A percentile compares a stretch with the other conserved stretches of the same genome.
Conservation (phyloP, 768 basidiomycete species). For the Boletus barrowsii region DNA sequence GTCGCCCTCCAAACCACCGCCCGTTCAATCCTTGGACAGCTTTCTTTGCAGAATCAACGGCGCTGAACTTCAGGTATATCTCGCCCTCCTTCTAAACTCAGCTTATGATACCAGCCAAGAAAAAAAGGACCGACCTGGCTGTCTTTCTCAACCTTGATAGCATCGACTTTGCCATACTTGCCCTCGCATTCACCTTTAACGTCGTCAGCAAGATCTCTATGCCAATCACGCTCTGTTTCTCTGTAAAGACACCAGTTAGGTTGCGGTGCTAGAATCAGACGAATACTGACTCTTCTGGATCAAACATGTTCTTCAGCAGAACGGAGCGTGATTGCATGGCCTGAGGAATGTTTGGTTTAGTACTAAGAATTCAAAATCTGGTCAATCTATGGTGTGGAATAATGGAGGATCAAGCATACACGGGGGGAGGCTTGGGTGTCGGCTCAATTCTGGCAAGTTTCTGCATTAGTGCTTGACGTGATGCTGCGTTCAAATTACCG, state of each 20-base stretch:
- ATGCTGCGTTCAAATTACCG: constrained; percentile 96
- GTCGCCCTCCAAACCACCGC: constrained; percentile 94
- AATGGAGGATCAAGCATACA: constrained; percentile 43
- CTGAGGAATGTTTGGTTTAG: constrained; percentile 77
- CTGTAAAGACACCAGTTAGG: constrained; percentile 38
- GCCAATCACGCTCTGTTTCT: constrained; percentile 96
- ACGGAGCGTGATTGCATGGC: constrained; percentile 88
- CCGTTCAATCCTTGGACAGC: constrained; percentile 91
- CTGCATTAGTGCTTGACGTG: constrained; percentile 99
- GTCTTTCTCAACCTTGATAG: constrained; percentile 92
- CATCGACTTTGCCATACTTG: constrained; percentile 84
- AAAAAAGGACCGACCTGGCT: constrained; percentile 64
- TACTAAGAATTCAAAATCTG: constrained; percentile 37
- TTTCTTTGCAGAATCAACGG: constrained; percentile 74
- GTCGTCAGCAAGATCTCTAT: constrained; percentile 92
- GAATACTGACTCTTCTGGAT: constrained; percentile 84
- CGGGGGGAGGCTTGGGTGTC: constrained; percentile 53
- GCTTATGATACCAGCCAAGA: background rate
- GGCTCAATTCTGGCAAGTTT: constrained; percentile 97
- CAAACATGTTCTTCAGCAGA: constrained; percentile 92
- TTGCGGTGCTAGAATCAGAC: background rate
- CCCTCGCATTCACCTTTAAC: constrained; percentile 91
- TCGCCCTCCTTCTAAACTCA: constrained; percentile 65
- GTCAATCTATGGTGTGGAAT: constrained; percentile 10
- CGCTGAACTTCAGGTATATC: constrained; percentile 91